phyloP scores from a whole-genome alignment of 768 basidiomycete species.

The Boletus speciosus region DNA sequence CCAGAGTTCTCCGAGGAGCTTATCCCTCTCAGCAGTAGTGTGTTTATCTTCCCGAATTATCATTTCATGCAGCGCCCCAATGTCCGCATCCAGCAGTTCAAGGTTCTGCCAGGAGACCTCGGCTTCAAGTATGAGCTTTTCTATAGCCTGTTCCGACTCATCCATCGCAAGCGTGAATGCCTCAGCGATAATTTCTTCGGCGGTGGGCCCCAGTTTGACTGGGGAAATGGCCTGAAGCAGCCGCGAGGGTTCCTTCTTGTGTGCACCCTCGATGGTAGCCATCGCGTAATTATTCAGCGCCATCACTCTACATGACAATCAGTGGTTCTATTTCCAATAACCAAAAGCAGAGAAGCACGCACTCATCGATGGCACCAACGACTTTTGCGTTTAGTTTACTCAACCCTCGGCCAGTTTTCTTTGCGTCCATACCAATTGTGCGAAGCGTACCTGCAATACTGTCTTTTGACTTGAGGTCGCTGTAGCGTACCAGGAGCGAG shows the following conservation, averaged over 20 bases:
- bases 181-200: conserved; percentile 44
- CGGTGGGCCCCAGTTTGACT: conserved; percentile 33
- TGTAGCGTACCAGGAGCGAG: conserved; percentile 56
- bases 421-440: conserved; percentile 60
- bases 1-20: conserved; percentile 68
- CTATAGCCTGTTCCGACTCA: conserved; percentile 48
- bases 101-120: conserved; percentile 54
- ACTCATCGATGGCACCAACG: conserved; percentile 75
- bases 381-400: conserved; percentile 63
- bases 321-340: background rate
- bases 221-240: conserved; percentile 39
- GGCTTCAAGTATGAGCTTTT: conserved; percentile 64
- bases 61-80: conserved; percentile 54
- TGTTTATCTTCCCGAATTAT: conserved; percentile 54
- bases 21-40: conserved; percentile 42
- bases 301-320: conserved; percentile 48
- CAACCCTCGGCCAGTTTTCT: conserved; percentile 54
- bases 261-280: conserved; percentile 45
- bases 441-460: conserved; percentile 47
- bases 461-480: conserved; percentile 61
- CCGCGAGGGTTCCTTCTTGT: conserved; percentile 24
- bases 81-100: conserved; percentile 58
- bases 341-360: conserved; percentile 18
- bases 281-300: conserved; percentile 74
- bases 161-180: conserved; percentile 66